A percentile compares a stretch with the other conserved stretches of the same genome.
These are phyloP conservation scores for Vitis rotundifolia DNA, from an alignment of 164 flowering plant genomes.

Conservation along the genomic window DNA sequence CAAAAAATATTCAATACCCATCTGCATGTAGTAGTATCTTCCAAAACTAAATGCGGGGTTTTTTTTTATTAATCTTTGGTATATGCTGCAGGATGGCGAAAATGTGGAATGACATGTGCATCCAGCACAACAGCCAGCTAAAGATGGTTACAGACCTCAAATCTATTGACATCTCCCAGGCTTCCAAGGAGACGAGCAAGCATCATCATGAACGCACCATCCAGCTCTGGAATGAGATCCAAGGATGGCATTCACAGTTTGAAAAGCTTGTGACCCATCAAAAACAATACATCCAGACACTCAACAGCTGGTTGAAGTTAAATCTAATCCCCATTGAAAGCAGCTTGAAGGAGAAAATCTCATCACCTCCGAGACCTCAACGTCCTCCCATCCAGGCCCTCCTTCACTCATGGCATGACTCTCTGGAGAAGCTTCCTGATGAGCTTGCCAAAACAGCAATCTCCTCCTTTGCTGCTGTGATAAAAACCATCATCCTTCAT, in stretches of 20 bases:
- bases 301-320: conserved; percentile 71
- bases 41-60: not conserved
- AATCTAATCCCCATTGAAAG: conserved; percentile 87
- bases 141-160: conserved; percentile 52
- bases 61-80: conserved; percentile 3
- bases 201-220: conserved; percentile 62
- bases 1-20: no score
- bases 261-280: conserved; percentile 62
- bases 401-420: conserved; percentile 66
- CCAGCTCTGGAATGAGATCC: conserved; percentile 53
- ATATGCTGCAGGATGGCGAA: conserved; percentile 56
- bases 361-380: conserved; percentile 63
- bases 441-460: conserved; percentile 68
- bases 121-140: conserved; percentile 62
- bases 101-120: conserved; percentile 80
- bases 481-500: conserved; percentile 53
- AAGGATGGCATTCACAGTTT: conserved; percentile 64
- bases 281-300: conserved; percentile 63
- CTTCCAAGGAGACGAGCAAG: conserved; percentile 61
- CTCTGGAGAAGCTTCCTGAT: conserved; percentile 73
- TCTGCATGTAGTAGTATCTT: no score
- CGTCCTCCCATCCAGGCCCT: conserved; percentile 72
- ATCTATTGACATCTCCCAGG: conserved; percentile 47
- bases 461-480: conserved; percentile 63
- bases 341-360: conserved; percentile 69